A percentile compares a stretch with the other conserved stretches of the same genome.
phyloP scores from a whole-genome alignment of 2,329 filamentous ascomycete species.

The Ophioceras dolichostomum region DNA sequence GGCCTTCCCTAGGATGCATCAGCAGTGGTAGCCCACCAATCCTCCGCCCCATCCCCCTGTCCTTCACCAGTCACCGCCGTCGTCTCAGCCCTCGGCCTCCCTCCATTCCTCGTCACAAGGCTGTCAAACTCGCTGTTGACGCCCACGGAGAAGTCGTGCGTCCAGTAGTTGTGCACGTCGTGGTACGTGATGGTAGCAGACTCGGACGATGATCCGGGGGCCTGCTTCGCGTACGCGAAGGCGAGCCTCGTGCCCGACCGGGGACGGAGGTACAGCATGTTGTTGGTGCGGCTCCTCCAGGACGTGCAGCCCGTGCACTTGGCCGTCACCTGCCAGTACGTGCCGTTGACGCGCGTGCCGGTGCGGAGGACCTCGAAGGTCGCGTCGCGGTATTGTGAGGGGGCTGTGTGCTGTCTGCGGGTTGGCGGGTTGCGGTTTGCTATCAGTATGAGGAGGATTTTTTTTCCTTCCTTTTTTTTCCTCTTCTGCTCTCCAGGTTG shows the following conservation, averaged over 20 bases:
- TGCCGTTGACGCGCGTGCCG: conserved; percentile 24
- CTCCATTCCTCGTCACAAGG: conserved; percentile 1
- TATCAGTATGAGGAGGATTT: not conserved
- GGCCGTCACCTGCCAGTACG: conserved; percentile 26
- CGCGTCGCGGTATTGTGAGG: conserved; percentile 12
- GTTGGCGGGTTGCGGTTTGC: not conserved
- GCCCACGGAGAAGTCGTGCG: conserved; percentile 20
- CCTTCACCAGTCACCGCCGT: not conserved
- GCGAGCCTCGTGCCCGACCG: conserved; percentile 23
- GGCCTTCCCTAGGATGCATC: too few relatives aligned
- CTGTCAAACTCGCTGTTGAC: conserved; percentile 18
- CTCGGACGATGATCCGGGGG: conserved; percentile 23
- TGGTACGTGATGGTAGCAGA: conserved; percentile 28
- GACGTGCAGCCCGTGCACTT: conserved; percentile 27
- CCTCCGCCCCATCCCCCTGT: too few relatives aligned
- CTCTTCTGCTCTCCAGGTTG: too few relatives aligned
- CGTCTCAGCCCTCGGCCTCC: not conserved
- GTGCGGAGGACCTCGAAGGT: conserved; percentile 19
- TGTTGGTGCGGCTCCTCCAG: conserved; percentile 24
- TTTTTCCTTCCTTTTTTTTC: too few relatives aligned
- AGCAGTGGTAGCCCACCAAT: too few relatives aligned
- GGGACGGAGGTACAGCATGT: conserved; percentile 23
- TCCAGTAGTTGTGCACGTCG: conserved; percentile 27
- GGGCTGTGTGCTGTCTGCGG: not conserved
- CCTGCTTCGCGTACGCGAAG: conserved; percentile 23